Conservation (phyloP, 1,139 yeast genomes). For the Pichia sp. region DNA sequence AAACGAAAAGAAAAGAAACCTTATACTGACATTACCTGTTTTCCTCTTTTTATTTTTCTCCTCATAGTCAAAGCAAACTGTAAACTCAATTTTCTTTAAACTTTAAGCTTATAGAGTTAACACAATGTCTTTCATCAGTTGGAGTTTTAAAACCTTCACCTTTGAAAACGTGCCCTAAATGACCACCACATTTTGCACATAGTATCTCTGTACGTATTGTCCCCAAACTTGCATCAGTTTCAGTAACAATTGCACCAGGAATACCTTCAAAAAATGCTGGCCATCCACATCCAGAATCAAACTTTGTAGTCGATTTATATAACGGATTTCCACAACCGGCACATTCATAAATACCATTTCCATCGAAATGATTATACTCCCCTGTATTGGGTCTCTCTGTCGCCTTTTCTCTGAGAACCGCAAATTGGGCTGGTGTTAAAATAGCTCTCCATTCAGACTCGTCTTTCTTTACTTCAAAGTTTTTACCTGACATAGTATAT, state of each 20-base stretch:
- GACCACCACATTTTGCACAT: conserved; percentile 87
- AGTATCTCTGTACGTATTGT: conserved; percentile 84
- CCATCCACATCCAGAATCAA: conserved; percentile 94
- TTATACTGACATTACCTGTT: conserved; percentile 2
- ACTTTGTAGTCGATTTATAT: conserved; percentile 73
- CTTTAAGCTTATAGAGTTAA: conserved; percentile 74
- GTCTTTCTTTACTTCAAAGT: not conserved
- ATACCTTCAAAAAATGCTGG: conserved; percentile 91
- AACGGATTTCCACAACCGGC: conserved; percentile 80
- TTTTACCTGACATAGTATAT: not conserved
- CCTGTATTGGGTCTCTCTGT: conserved; percentile 85
- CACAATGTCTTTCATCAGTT: conserved; percentile 91
- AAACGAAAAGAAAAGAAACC: too few species aligned
- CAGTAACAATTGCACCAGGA: conserved; percentile 64
- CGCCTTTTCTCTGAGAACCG: conserved; percentile 67
- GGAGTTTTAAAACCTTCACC: conserved; percentile 94
- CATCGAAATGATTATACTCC: conserved; percentile 46
- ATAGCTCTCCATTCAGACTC: conserved; percentile 77
- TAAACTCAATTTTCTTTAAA: conserved; percentile 30
- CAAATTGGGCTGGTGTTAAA: conserved; percentile 69
- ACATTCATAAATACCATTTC: conserved; percentile 65
- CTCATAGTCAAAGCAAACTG: not conserved
- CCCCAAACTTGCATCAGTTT: conserved; percentile 58
- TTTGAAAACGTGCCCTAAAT: conserved; percentile 86
- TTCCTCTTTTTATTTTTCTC: not conserved